Conservation (phyloP, 164 flowering plant genomes). For the Magnolia officinalis region DNA sequence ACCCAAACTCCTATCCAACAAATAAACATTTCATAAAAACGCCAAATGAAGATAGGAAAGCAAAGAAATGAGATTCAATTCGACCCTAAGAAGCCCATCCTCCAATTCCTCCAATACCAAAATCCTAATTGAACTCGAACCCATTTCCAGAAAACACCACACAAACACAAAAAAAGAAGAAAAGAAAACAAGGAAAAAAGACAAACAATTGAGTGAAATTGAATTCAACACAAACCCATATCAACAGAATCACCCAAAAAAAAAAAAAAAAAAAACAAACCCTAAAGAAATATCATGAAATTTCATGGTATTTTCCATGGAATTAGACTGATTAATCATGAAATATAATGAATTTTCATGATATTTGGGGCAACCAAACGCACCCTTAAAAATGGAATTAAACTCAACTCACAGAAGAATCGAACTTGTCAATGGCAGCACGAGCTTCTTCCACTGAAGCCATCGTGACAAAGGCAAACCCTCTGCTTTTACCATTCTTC, state of each 20-base stretch:
- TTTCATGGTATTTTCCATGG: neutral
- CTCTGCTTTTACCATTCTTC: conserved; percentile 63
- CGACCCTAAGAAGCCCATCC: neutral
- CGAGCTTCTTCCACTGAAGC: conserved; percentile 59
- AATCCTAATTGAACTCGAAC: neutral
- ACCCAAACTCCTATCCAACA: neutral
- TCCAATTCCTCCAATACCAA: neutral
- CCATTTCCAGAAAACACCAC: neutral
- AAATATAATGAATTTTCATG: neutral
- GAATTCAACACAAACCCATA: neutral
- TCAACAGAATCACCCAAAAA: no score
- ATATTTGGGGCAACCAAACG: neutral
- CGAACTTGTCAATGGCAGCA: conserved; percentile 60
- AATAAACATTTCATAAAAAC: neutral
- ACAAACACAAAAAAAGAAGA: neutral
- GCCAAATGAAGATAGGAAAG: neutral
- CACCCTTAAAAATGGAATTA: neutral
- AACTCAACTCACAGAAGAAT: conserved; percentile 46
- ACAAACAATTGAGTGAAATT: neutral
- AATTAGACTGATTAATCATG: neutral
- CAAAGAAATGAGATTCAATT: neutral
- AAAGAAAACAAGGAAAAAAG: no score
- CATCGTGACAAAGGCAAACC: conserved; percentile 83
- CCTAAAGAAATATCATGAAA: neutral
- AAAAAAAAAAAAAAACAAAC: no score